Conservation (phyloP, 768 basidiomycete species). For the Suillus occidentalis region DNA sequence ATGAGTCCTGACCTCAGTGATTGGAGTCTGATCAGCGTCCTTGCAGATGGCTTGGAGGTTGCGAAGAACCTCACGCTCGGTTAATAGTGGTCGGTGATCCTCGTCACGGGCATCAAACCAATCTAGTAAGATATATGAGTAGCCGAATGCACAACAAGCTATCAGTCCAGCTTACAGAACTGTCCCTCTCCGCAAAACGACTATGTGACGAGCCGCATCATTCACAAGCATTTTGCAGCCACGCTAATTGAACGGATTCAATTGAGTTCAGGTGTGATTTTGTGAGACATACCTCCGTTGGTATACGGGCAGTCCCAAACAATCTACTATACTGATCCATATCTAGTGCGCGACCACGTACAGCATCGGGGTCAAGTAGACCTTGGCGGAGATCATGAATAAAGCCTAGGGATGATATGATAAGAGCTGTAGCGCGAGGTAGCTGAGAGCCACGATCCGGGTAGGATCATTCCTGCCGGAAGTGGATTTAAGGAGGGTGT, state of each 20-base stretch:
- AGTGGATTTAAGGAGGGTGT: background rate
- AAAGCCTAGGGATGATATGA: slow-evolving; percentile 88
- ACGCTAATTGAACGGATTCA: slow-evolving; percentile 40
- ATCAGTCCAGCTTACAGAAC: slow-evolving; percentile 66
- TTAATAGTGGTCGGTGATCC: slow-evolving; percentile 76
- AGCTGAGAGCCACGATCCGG: slow-evolving; percentile 84
- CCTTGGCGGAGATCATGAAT: slow-evolving; percentile 89
- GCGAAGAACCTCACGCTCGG: slow-evolving; percentile 84
- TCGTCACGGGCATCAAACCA: slow-evolving; percentile 95
- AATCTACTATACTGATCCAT: slow-evolving; percentile 94
- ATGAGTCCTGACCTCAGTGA: slow-evolving; percentile 47
- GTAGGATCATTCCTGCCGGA: slow-evolving; percentile 81
- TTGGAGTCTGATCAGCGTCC: slow-evolving; percentile 84
- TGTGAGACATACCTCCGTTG: slow-evolving; percentile 63
- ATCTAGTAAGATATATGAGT: slow-evolving; percentile 47
- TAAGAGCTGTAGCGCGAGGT: slow-evolving; percentile 84
- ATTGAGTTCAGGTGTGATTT: background rate
- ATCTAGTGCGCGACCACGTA: slow-evolving; percentile 79
- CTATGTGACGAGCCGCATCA: slow-evolving; percentile 73
- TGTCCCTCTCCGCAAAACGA: slow-evolving; percentile 88
- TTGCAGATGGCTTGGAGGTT: slow-evolving; percentile 88
- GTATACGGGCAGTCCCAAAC: slow-evolving; percentile 90
- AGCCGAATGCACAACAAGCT: background rate
- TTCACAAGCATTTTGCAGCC: slow-evolving; percentile 88
- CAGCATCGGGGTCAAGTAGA: slow-evolving; percentile 75